Evolutionary conservation across 345 rosid species (phyloP).

Genomic region (Psidium friedrichsthalianum): DNA sequence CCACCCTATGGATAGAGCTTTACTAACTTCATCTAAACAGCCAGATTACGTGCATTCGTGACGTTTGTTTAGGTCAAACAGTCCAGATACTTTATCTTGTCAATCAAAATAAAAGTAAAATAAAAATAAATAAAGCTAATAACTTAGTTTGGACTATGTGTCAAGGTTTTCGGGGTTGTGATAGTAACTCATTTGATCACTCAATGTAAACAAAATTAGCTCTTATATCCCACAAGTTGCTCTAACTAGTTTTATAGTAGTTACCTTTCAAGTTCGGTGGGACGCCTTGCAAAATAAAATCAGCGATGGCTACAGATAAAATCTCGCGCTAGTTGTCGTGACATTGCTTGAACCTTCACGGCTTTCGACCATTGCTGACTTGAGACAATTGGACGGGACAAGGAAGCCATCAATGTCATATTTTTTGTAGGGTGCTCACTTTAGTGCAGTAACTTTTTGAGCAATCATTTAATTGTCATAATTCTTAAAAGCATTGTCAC

Average conservation of each 20-base stretch:
- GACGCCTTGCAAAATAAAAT: too few species aligned
- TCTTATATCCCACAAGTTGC: neutral
- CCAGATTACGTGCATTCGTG: accelerated
- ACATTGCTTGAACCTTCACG: neutral
- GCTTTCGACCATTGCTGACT: neutral
- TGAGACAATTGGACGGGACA: neutral
- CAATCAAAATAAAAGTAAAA: too few species aligned
- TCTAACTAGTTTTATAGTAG: too few species aligned
- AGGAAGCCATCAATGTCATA: neutral
- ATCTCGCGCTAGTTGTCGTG: neutral
- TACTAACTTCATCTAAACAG: neutral
- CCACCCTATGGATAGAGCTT: too few species aligned
- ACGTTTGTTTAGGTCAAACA: neutral
- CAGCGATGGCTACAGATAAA: too few species aligned
- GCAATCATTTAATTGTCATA: neutral
- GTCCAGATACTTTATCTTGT: neutral
- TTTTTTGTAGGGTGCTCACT: too few species aligned
- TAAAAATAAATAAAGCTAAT: neutral
- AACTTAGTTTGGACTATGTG: neutral
- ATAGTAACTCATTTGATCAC: neutral
- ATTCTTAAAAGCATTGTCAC: neutral
- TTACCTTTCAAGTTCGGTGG: neutral
- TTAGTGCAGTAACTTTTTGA: too few species aligned
- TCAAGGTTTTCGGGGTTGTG: neutral
- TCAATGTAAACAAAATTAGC: neutral